Conservation (phyloP, 345 rosid species). For the Melastoma malabathricum region DNA sequence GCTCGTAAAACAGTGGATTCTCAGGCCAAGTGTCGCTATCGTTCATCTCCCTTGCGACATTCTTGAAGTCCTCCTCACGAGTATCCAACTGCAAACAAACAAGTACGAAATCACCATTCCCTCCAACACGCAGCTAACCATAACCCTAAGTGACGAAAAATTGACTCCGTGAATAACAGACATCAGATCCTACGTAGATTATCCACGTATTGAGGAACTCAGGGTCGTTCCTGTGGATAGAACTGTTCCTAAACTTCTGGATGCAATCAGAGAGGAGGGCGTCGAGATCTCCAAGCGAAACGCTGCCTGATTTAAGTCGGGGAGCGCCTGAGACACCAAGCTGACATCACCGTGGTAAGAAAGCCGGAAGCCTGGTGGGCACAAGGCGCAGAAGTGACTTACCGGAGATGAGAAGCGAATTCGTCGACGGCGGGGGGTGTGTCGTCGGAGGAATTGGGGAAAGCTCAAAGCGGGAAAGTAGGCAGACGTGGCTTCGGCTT, state of each 20-base stretch:
- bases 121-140: too few relatives aligned
- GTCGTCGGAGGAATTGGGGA: constrained; percentile 7
- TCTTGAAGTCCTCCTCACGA: constrained; percentile 39
- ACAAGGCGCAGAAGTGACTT: too few relatives aligned
- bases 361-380: too few relatives aligned
- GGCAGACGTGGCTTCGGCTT: not conserved
- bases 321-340: constrained; percentile 33
- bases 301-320: constrained; percentile 24
- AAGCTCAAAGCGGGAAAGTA: not conserved
- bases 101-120: not conserved
- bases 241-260: constrained; percentile 37
- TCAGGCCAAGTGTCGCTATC: constrained; percentile 34
- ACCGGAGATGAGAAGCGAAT: constrained; percentile 2
- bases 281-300: constrained; percentile 19
- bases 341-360: constrained; percentile 17
- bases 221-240: constrained; percentile 51
- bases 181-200: constrained; percentile 37
- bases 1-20: constrained; percentile 50
- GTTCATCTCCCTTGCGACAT: constrained; percentile 44
- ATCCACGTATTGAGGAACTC: constrained; percentile 94
- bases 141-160: too few relatives aligned
- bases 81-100: constrained; percentile 37
- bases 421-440: constrained; percentile 6
- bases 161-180: too few relatives aligned
- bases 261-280: constrained; percentile 41